phyloP scores from a whole-genome alignment of 371 early-diverging fungal genomes.

The Mortierella sp. region DNA sequence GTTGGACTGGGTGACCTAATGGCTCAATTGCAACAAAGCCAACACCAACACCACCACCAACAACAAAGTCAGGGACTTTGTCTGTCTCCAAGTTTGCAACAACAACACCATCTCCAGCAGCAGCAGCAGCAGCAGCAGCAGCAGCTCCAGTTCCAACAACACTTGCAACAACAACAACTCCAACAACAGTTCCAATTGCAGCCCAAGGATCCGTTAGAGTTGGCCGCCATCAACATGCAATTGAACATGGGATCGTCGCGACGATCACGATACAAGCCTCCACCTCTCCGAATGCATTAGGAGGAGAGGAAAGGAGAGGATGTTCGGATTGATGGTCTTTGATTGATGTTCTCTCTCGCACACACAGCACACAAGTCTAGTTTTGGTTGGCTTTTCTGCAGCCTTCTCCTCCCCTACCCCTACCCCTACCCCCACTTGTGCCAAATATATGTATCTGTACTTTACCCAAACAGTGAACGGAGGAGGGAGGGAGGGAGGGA shows the following conservation, averaged over 20 bases:
- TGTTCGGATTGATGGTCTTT: no score
- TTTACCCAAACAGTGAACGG: no score
- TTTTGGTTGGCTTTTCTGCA: no score
- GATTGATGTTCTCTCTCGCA: no score
- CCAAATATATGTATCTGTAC: no score
- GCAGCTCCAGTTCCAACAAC: not conserved
- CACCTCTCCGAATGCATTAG: conserved; percentile 29
- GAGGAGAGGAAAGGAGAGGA: no score
- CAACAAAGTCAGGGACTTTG: no score
- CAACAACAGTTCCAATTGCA: conserved; percentile 7
- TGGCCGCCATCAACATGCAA: conserved; percentile 29
- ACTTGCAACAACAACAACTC: not conserved
- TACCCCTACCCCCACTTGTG: no score
- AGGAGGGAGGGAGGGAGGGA: no score
- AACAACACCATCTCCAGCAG: conserved; percentile 8
- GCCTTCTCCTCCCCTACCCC: no score
- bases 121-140: not conserved
- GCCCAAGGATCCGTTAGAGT: conserved; percentile 23
- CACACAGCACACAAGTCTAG: no score
- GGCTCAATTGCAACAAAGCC: conserved; percentile 17
- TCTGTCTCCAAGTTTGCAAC: no score
- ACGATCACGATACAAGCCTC: conserved; percentile 39
- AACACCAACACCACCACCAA: not conserved
- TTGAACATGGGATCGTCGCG: conserved; percentile 46
- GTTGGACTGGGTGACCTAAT: conserved; percentile 4